phyloP scores from a whole-genome alignment of 192 early-diverging fungal genomes.

The Backusella liffmaniae region DNA sequence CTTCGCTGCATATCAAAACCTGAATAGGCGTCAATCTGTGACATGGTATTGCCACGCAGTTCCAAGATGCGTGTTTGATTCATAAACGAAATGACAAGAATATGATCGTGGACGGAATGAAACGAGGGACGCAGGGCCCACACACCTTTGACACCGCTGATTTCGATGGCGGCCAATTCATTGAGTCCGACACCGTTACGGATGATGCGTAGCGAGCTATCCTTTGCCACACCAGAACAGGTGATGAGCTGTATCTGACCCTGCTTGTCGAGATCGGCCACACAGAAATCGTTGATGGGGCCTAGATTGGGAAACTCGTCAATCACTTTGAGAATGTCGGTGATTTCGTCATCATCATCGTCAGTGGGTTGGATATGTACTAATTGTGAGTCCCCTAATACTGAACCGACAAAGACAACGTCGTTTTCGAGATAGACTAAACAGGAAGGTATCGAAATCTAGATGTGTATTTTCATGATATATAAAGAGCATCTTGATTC shows the following conservation, averaged over 20 bases:
- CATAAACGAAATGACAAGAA: constrained; percentile 69
- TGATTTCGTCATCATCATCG: constrained; percentile 37
- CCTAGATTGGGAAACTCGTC: constrained; percentile 75
- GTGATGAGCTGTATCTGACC: constrained; percentile 75
- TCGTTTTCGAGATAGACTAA: constrained; percentile 73
- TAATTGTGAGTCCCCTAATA: constrained; percentile 85
- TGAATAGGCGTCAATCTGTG: constrained; percentile 34
- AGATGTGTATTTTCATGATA: not conserved
- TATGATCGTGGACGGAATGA: constrained; percentile 42
- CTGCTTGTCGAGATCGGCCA: constrained; percentile 74
- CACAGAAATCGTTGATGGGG: constrained; percentile 84
- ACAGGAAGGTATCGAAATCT: constrained; percentile 59
- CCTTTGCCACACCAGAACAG: constrained; percentile 74
- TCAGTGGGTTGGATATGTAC: constrained; percentile 45
- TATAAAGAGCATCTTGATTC: not conserved
- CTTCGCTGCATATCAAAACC: constrained; percentile 33
- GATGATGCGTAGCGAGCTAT: constrained; percentile 79
- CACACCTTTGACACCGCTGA: constrained; percentile 66
- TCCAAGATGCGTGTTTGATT: constrained; percentile 60
- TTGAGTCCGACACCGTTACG: constrained; percentile 92
- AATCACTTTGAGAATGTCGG: constrained; percentile 57
- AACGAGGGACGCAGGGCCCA: constrained; percentile 68
- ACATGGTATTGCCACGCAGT: constrained; percentile 33
- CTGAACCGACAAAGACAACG: constrained; percentile 82
- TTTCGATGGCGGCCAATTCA: constrained; percentile 57